Percentiles rank a stretch among this genome's conserved stretches.
Evolutionary conservation across 805 yeast species (phyloP).

Genomic region (Wickerhamia fluorescens): DNA sequence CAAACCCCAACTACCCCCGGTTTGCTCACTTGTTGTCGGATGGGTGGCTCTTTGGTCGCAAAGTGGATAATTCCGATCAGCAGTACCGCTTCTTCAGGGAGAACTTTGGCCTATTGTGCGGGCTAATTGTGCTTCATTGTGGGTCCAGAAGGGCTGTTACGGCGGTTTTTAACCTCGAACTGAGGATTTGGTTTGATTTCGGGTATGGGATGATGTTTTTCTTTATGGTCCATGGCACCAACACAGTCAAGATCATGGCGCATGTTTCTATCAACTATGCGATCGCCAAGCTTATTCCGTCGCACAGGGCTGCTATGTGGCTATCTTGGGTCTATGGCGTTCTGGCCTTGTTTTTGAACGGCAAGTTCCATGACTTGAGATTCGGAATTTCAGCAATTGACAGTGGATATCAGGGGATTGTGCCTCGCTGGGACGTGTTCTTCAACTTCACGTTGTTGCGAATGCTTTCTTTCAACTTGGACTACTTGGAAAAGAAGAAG

Average conservation of each 20-base stretch:
- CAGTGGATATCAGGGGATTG: slow-evolving; percentile 59
- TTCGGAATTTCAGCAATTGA: slow-evolving; percentile 56
- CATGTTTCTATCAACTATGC: slow-evolving; percentile 51
- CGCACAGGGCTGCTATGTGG: slow-evolving; percentile 32
- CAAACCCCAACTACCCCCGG: slow-evolving; percentile 63
- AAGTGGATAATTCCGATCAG: slow-evolving; percentile 85
- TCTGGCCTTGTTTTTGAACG: slow-evolving; percentile 72
- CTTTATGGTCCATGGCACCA: slow-evolving; percentile 74
- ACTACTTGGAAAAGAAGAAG: slow-evolving; percentile 45
- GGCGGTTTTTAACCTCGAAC: slow-evolving; percentile 11
- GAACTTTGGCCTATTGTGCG: slow-evolving; percentile 59
- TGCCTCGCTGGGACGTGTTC: slow-evolving; percentile 92
- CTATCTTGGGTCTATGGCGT: slow-evolving; percentile 76
- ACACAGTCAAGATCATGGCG: slow-evolving; percentile 50
- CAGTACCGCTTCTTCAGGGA: slow-evolving; percentile 87
- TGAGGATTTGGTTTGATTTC: slow-evolving; percentile 63
- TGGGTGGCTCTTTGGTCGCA: slow-evolving; percentile 89
- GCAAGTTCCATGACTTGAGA: slow-evolving; percentile 48
- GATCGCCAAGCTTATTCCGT: slow-evolving; percentile 35
- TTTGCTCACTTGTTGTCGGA: slow-evolving; percentile 55
- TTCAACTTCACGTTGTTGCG: slow-evolving; percentile 85
- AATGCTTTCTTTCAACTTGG: slow-evolving; percentile 77
- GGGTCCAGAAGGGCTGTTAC: slow-evolving; percentile 35
- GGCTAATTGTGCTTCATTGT: slow-evolving; percentile 49
- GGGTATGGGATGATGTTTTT: slow-evolving; percentile 64